phyloP scores from a whole-genome alignment of 495 filamentous ascomycete genomes.

The Thermochaetoides thermophila region DNA sequence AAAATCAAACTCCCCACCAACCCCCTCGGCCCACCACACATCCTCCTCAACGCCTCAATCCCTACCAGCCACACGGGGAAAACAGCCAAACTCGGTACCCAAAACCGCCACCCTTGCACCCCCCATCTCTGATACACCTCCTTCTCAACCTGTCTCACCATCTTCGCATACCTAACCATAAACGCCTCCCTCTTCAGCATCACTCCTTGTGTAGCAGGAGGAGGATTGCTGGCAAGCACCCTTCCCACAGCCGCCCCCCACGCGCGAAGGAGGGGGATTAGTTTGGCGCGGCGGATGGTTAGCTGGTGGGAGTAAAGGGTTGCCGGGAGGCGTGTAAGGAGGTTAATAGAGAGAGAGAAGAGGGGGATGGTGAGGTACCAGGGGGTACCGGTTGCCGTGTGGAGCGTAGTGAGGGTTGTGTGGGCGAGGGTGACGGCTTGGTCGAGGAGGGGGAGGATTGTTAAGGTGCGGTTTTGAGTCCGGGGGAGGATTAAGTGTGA shows the following conservation, averaged over 20 bases:
- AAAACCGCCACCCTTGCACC: conserved; percentile 37
- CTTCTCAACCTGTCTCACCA: conserved; percentile 6
- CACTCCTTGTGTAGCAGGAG: not conserved
- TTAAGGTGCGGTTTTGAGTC: conserved; percentile 1
- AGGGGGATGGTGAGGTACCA: conserved; percentile 62
- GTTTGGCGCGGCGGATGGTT: conserved; percentile 24
- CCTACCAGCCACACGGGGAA: conserved; percentile 54
- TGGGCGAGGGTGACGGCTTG: conserved; percentile 37
- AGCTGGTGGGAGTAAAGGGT: conserved; percentile 36
- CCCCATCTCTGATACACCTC: conserved; percentile 31
- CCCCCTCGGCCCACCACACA: conserved; percentile 43
- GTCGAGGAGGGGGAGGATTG: conserved; percentile 19
- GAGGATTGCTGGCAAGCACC: not conserved
- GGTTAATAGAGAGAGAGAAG: conserved; percentile 48
- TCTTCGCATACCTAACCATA: not conserved
- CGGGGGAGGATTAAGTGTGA: not conserved
- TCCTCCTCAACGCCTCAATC: conserved; percentile 50
- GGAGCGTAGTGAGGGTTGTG: conserved; percentile 43
- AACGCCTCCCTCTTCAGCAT: not conserved
- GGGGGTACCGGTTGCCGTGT: conserved; percentile 42
- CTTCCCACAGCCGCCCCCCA: conserved; percentile 23
- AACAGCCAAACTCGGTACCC: conserved; percentile 26
- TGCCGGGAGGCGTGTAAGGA: conserved; percentile 42
- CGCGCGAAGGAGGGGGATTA: conserved; percentile 37
- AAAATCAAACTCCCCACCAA: conserved; percentile 30